phyloP scores from a whole-genome alignment of 2,329 filamentous ascomycete genomes.

The Microdochium bolleyi region DNA sequence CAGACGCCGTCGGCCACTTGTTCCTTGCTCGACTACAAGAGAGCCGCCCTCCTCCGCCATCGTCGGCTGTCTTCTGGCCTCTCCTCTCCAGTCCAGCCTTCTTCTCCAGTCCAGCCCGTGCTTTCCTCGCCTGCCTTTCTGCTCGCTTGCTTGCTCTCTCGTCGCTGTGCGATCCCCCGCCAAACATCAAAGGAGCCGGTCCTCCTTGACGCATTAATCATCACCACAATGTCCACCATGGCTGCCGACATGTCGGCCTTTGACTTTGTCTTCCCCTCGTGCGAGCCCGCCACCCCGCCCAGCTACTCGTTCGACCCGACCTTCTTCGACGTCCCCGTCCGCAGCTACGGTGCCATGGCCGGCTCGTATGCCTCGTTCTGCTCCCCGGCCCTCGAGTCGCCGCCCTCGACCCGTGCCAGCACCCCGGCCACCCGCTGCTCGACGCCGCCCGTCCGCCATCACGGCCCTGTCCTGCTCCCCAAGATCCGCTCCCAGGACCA shows the following conservation, averaged over 20 bases:
- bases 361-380: conserved; percentile 60
- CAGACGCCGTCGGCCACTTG: background rate
- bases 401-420: conserved; percentile 57
- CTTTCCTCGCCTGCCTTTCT: background rate
- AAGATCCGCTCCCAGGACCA: conserved; percentile 85
- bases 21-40: background rate
- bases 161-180: background rate
- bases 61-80: background rate
- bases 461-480: conserved; percentile 73
- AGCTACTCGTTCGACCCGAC: conserved; percentile 48
- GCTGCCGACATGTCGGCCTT: conserved; percentile 50
- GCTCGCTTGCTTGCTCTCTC: background rate
- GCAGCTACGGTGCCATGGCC: conserved; percentile 6
- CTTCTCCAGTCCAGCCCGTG: background rate
- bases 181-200: background rate
- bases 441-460: conserved; percentile 65
- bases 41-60: background rate
- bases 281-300: conserved; percentile 41
- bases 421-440: conserved; percentile 49
- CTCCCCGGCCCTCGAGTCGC: conserved; percentile 52
- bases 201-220: background rate
- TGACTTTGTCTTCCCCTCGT: conserved; percentile 50
- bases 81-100: background rate
- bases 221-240: conserved; percentile 25
- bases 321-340: conserved; percentile 46